These are phyloP conservation scores for Pholiota adiposa DNA, from an alignment of 1,284 basidiomycete genomes.

Conservation along the genomic window DNA sequence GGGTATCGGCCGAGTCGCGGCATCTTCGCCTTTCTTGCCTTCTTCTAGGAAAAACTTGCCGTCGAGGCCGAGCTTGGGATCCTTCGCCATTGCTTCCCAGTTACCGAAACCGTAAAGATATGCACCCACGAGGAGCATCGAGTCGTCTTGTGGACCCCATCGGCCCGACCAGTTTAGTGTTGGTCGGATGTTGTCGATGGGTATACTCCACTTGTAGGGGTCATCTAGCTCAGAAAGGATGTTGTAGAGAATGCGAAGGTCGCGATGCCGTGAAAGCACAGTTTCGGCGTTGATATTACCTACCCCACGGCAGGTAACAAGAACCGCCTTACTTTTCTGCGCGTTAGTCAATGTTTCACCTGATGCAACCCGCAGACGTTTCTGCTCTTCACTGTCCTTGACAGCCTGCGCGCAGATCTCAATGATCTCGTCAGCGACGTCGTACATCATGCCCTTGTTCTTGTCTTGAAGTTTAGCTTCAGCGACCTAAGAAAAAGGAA, in stretches of 20 bases:
- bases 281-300: slow-evolving; percentile 98
- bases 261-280: slow-evolving; percentile 87
- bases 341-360: slow-evolving; percentile 87
- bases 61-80: slow-evolving; percentile 80
- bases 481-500: slow-evolving; percentile 58
- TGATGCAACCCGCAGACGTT: slow-evolving; percentile 74
- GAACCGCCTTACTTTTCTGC: slow-evolving; percentile 93
- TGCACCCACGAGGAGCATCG: slow-evolving; percentile 93
- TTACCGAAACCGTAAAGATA: slow-evolving; percentile 95
- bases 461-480: slow-evolving; percentile 96
- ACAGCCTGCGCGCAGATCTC: slow-evolving; percentile 86
- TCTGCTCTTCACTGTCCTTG: slow-evolving; percentile 82
- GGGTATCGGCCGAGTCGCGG: slow-evolving; percentile 83
- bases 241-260: slow-evolving; percentile 88
- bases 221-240: slow-evolving; percentile 79
- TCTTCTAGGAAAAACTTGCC: slow-evolving; percentile 99
- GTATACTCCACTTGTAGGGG: slow-evolving; percentile 83
- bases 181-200: slow-evolving; percentile 91
- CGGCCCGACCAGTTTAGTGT: slow-evolving; percentile 96
- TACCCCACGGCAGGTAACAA: slow-evolving; percentile 90
- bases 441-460: slow-evolving; percentile 91
- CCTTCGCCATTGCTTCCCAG: slow-evolving; percentile 96
- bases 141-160: slow-evolving; percentile 94
- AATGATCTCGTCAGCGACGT: slow-evolving; percentile 93
- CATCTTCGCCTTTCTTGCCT: slow-evolving; percentile 87